These are phyloP conservation scores for Aspergillus taichungensis DNA, from an alignment of 495 filamentous ascomycete genomes.

Conservation along the genomic window DNA sequence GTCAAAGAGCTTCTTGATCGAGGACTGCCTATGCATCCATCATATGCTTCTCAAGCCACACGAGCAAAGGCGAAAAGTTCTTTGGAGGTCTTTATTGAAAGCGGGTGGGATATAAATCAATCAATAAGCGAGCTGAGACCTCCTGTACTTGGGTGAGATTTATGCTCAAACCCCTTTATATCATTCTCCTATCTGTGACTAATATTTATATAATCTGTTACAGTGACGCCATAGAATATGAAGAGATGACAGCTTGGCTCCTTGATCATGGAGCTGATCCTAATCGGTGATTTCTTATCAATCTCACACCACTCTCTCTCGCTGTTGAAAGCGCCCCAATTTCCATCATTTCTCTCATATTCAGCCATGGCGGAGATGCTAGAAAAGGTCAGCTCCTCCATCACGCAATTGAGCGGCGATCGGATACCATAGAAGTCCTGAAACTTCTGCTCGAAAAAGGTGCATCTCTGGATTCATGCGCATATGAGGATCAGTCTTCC, in stretches of 20 bases:
- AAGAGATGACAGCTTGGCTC: conserved; percentile 16
- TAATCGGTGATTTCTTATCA: conserved; percentile 11
- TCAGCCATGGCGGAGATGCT: conserved; percentile 10
- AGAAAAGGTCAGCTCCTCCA: conserved; percentile 16
- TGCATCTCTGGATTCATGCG: conserved; percentile 6
- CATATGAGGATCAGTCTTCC: conserved; percentile 12
- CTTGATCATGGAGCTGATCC: conserved; percentile 16
- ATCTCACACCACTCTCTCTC: conserved; percentile 13
- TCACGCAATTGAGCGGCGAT: conserved; percentile 8
- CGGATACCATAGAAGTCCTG: conserved; percentile 9
- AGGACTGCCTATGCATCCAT: conserved; percentile 5
- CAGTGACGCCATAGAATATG: conserved; percentile 10
- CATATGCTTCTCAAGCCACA: conserved; percentile 7
- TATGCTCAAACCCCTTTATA: no score
- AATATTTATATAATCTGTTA: conserved; percentile 6
- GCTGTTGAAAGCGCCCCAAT: conserved; percentile 12
- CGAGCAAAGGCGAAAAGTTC: conserved; percentile 6
- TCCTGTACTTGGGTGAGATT: conserved; percentile 11
- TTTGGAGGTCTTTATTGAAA: conserved; percentile 3
- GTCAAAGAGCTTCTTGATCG: conserved; percentile 12
- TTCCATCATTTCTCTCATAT: conserved; percentile 9
- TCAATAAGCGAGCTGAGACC: conserved; percentile 9
- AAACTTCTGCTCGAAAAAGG: conserved; percentile 10
- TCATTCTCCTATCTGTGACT: no score
- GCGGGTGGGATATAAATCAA: conserved; percentile 13